Evolutionary conservation across 2,329 filamentous ascomycete species (phyloP).

Genomic region (Sarocladium brachiariae): DNA sequence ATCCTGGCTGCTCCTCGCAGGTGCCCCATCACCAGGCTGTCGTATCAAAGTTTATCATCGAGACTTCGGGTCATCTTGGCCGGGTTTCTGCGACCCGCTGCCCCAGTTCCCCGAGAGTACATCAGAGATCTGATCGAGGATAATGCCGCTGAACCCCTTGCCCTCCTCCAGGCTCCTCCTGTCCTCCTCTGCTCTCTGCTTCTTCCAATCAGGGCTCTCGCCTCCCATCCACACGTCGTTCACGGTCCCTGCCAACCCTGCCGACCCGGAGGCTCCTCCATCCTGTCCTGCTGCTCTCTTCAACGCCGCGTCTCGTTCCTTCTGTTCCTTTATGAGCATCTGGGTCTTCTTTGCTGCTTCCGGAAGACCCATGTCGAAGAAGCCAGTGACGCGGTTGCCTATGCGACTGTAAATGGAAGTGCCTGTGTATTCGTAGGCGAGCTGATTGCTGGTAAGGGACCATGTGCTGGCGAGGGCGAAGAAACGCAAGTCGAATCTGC

Average conservation of each 20-base stretch:
- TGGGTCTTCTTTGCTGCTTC: constrained; percentile 46
- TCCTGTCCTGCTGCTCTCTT: constrained; percentile 12
- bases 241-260: constrained; percentile 20
- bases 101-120: constrained; percentile 37
- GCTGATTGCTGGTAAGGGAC: constrained; percentile 47
- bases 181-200: constrained; percentile 45
- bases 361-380: constrained; percentile 48
- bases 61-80: constrained; percentile 15
- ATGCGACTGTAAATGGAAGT: constrained; percentile 44
- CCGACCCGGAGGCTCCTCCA: constrained; percentile 13
- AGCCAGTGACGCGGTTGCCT: constrained; percentile 32
- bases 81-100: constrained; percentile 20
- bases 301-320: constrained; percentile 28
- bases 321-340: constrained; percentile 40
- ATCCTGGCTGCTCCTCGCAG: no score
- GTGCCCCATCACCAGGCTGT: no score
- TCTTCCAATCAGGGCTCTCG: constrained; percentile 47
- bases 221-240: constrained; percentile 52
- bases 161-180: constrained; percentile 47
- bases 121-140: constrained; percentile 50
- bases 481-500: constrained; percentile 44
- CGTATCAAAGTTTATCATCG: neutral
- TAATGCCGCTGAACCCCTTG: constrained; percentile 49
- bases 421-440: constrained; percentile 50
- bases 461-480: constrained; percentile 42